phyloP scores from a whole-genome alignment of 768 basidiomycete genomes.

The Collybiopsis confluens region DNA sequence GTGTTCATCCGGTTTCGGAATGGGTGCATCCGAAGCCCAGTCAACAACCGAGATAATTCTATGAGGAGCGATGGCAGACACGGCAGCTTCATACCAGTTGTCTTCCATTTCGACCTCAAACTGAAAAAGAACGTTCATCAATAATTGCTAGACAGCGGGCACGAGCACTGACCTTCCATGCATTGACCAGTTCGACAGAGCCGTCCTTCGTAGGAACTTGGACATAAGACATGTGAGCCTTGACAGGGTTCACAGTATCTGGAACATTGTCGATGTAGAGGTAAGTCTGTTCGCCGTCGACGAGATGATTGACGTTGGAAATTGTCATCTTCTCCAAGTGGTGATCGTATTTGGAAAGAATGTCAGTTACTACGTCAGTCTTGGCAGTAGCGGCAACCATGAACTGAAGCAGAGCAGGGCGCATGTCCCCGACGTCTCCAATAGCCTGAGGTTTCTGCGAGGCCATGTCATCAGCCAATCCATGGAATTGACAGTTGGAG shows the following conservation, averaged over 20 bases:
- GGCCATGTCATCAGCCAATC: slow-evolving; percentile 34
- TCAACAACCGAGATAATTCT: slow-evolving; percentile 87
- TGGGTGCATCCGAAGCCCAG: slow-evolving; percentile 82
- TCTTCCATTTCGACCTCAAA: slow-evolving; percentile 92
- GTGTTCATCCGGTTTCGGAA: slow-evolving; percentile 27
- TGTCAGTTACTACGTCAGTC: slow-evolving; percentile 40
- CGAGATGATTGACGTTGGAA: slow-evolving; percentile 37
- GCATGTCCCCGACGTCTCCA: slow-evolving; percentile 34
- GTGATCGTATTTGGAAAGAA: slow-evolving; percentile 44
- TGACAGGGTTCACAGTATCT: slow-evolving; percentile 76
- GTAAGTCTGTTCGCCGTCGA: slow-evolving; percentile 33
- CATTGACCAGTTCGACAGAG: slow-evolving; percentile 62
- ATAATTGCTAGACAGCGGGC: too few relatives aligned
- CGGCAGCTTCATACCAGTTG: slow-evolving; percentile 93
- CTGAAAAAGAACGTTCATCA: too few relatives aligned
- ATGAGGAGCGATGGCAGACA: slow-evolving; percentile 71
- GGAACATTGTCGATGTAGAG: slow-evolving; percentile 60
- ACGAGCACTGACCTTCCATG: slow-evolving; percentile 69
- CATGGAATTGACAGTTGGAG: slow-evolving; percentile 55
- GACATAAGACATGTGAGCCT: slow-evolving; percentile 73
- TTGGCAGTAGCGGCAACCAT: slow-evolving; percentile 71
- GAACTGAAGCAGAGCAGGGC: slow-evolving; percentile 69
- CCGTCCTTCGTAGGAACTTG: slow-evolving; percentile 69
- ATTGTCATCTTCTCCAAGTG: slow-evolving; percentile 48
- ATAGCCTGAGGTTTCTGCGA: slow-evolving; percentile 13